Conservation (phyloP, 179 eudicot genomes). For the Gypsophila paniculata region DNA sequence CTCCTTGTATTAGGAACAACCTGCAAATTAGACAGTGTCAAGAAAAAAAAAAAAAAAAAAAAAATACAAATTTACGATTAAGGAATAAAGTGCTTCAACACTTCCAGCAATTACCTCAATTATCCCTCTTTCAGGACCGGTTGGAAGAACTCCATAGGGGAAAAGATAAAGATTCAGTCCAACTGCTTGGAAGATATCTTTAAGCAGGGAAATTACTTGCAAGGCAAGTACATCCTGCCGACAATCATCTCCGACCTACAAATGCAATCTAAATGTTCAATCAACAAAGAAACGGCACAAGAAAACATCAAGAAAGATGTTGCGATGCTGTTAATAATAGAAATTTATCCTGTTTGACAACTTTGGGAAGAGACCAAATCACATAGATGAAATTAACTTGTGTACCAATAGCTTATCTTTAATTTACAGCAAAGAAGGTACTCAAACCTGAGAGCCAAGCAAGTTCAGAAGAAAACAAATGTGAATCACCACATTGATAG, state of each 20-base stretch:
- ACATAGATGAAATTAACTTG: background rate
- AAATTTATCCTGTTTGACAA: conserved; percentile 4
- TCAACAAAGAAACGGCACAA: background rate
- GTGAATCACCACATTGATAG: background rate
- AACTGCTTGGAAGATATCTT: conserved; percentile 77
- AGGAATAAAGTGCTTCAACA: background rate
- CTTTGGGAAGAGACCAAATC: background rate
- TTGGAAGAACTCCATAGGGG: conserved; percentile 99
- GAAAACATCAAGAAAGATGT: background rate
- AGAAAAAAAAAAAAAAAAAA: background rate
- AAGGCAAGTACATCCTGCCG: conserved; percentile 98
- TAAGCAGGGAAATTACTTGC: conserved; percentile 90
- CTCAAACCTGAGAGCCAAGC: background rate
- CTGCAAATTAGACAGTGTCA: conserved; percentile 35
- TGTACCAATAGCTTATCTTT: background rate
- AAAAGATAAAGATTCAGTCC: conserved; percentile 82
- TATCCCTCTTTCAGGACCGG: conserved; percentile 91
- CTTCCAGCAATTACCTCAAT: conserved; percentile 58
- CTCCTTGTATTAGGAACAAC: conserved; percentile 94
- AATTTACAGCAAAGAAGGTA: background rate
- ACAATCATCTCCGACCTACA: conserved; percentile 98
- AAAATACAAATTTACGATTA: background rate
- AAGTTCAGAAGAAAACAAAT: background rate
- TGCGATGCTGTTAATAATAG: background rate
- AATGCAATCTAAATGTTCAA: conserved; percentile 12